Evolutionary conservation across 1,139 yeast genomes (phyloP).

Genomic region (Geotrichum fermentans): DNA sequence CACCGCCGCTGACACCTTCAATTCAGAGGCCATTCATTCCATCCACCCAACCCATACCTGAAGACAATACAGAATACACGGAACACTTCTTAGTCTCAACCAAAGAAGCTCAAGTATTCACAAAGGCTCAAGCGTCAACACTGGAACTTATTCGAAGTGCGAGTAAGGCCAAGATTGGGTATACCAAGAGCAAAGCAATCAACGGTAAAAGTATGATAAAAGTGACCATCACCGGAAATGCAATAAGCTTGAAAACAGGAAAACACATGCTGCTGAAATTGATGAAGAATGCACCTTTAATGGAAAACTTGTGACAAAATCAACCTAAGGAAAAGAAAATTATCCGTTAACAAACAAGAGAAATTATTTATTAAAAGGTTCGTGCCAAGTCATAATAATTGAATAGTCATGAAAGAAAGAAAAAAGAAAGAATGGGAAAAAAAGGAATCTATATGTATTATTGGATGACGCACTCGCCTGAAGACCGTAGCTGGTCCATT

Average conservation of each 20-base stretch:
- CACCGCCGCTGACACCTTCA: neutral
- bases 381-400: too few relatives aligned
- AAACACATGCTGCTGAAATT: conserved; percentile 7
- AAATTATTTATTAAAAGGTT: conserved; percentile 14
- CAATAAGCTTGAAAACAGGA: conserved; percentile 4
- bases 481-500: conserved; percentile 22
- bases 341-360: neutral
- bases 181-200: conserved; percentile 1
- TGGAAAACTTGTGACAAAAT: neutral
- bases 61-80: neutral
- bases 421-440: neutral
- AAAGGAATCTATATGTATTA: conserved; percentile 1
- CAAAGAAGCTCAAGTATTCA: neutral
- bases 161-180: conserved; percentile 5
- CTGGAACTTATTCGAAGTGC: conserved; percentile 2
- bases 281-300: neutral
- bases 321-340: too few relatives aligned
- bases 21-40: conserved; percentile 12
- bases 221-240: neutral
- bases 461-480: conserved; percentile 21
- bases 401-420: neutral
- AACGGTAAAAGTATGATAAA: conserved; percentile 13
- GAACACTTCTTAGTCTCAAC: neutral
- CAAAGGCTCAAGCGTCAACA: neutral
- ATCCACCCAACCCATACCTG: neutral